A percentile compares a stretch with the other conserved stretches of the same genome.
Evolutionary conservation across 1,284 basidiomycete genomes (phyloP).

Genomic region (Sporisorium graminicola): DNA sequence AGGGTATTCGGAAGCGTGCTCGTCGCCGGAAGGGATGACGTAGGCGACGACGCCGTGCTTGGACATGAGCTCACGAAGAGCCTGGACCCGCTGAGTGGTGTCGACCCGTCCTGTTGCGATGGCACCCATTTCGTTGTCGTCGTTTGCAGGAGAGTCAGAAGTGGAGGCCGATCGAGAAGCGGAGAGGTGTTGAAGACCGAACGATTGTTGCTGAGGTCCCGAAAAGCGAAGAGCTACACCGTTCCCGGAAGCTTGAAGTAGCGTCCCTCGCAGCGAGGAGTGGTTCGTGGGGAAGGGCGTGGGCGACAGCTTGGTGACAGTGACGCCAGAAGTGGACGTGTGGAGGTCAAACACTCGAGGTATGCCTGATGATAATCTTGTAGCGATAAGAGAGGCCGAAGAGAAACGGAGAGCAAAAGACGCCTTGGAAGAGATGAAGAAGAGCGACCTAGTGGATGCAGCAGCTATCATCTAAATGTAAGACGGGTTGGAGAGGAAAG

Average conservation of each 20-base stretch:
- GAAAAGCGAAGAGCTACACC: constrained; percentile 21
- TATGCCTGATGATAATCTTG: background rate
- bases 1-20: constrained; percentile 88
- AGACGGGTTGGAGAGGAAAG: background rate
- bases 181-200: constrained; percentile 38
- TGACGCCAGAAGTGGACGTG: constrained; percentile 9
- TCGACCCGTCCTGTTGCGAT: constrained; percentile 62
- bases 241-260: constrained; percentile 23
- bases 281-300: constrained; percentile 15
- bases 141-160: background rate
- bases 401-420: background rate
- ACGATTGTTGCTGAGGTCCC: constrained; percentile 24
- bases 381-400: background rate
- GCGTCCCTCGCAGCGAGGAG: constrained; percentile 14
- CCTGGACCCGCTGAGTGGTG: constrained; percentile 57
- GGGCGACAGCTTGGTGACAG: constrained; percentile 19
- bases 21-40: constrained; percentile 70
- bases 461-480: constrained; percentile 24
- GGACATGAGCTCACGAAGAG: constrained; percentile 59
- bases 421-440: constrained; percentile 2
- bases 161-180: constrained; percentile 17
- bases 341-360: constrained; percentile 14
- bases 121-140: constrained; percentile 59
- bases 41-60: constrained; percentile 61
- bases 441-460: constrained; percentile 11